These are phyloP conservation scores for Colletotrichum neosansevieriae DNA, from an alignment of 2,329 filamentous ascomycete species.

Conservation along the genomic window DNA sequence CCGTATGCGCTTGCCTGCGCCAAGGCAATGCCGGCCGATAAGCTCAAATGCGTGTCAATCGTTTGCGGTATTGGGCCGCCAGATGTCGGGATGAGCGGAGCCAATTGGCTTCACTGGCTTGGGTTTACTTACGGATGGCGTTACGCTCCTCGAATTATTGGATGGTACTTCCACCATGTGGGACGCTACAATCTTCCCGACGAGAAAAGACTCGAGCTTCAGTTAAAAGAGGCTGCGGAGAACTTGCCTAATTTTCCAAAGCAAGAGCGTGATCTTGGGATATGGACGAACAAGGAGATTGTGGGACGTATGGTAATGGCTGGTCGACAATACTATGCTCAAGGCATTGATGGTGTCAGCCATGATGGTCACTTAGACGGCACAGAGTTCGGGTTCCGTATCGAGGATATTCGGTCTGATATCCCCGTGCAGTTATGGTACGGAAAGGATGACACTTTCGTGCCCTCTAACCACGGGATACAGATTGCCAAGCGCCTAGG, in stretches of 20 bases:
- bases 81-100: conserved; percentile 42
- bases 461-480: conserved; percentile 32
- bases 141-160: conserved; percentile 29
- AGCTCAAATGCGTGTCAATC: conserved; percentile 39
- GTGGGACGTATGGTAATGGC: conserved; percentile 31
- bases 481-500: conserved; percentile 36
- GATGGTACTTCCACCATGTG: conserved; percentile 26
- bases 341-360: conserved; percentile 34
- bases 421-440: conserved; percentile 37
- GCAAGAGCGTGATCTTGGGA: conserved; percentile 11
- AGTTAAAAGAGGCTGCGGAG: conserved; percentile 25
- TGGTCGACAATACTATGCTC: conserved; percentile 29
- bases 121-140: conserved; percentile 39
- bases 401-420: conserved; percentile 31
- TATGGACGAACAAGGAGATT: conserved; percentile 27
- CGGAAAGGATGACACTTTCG: conserved; percentile 27
- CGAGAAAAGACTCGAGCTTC: conserved; percentile 15
- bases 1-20: conserved; percentile 44
- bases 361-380: conserved; percentile 27
- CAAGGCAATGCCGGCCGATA: conserved; percentile 29
- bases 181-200: conserved; percentile 29
- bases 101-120: conserved; percentile 38
- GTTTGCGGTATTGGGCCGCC: conserved; percentile 43
- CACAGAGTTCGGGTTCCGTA: conserved; percentile 34
- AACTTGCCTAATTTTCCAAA: conserved; percentile 14